Evolutionary conservation across 2,329 filamentous ascomycete genomes (phyloP), one percentile per base, ranked within the genome.

Genomic region (Cyphellophora europaea): DNA sequence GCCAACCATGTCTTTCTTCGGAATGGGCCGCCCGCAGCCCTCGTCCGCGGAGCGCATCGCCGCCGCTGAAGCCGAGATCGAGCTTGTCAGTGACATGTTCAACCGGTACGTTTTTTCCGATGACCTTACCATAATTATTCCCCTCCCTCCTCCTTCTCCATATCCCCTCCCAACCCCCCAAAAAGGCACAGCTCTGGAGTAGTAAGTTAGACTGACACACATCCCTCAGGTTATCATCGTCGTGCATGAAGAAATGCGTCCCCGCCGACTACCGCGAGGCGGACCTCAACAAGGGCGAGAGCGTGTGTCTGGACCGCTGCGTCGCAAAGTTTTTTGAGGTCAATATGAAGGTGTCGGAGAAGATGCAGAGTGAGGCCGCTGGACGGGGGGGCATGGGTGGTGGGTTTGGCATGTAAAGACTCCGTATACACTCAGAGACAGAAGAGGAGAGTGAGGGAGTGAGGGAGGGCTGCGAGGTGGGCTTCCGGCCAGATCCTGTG

Each of bases 281-380:
- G 61, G 89, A 98, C 53, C 79, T 98, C 55, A 94, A 95, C 77
- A 98, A 98, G 71, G 93, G 88, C 72, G 91, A 98, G 67, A 87
- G 82, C 50, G 91, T 98, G 52, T 98, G 93, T 69, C 79, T 98
- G 51, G 91, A 98, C 68, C 85, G 91, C 55, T 98, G 93, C 67
- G 84, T 93, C 39, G 75, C 83, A 57, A 98, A 98, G 71, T 98
- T 96, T 71, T 95, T 98, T 67, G 89, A 96, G 53, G 88, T 94
- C 55, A 93, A 94, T 62, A 79, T 94, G 71, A 96, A 95, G 71
- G 85, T 96, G 41, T 89, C 83, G 54, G 88, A 96, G 67, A 85
- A 93, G 67, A 87, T 96, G 78, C 87, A 95, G 66, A 77, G 80
- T 47, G 83, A 93, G 63, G 84, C 83, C 32, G 74, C 77, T 54